Percentiles rank a stretch among this genome's conserved stretches.
phyloP scores from a whole-genome alignment of 2,329 filamentous ascomycete genomes.

The Scytalidium sp. region DNA sequence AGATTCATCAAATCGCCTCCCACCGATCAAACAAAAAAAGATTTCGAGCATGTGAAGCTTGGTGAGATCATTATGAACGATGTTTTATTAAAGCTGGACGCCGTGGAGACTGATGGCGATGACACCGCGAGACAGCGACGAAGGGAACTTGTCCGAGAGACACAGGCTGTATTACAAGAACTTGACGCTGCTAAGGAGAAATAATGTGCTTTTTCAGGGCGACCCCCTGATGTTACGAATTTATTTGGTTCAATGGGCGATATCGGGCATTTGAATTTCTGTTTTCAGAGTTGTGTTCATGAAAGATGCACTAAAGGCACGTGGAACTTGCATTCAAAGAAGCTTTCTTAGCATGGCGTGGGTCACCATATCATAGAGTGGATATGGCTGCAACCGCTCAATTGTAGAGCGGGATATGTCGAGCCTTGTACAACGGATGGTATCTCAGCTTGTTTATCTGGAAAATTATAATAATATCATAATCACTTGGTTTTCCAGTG shows the following conservation, averaged over 20 bases:
- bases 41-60: constrained; percentile 72
- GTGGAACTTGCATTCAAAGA: background rate
- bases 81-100: constrained; percentile 73
- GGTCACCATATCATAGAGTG: background rate
- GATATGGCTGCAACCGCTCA: background rate
- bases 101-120: constrained; percentile 70
- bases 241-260: background rate
- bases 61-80: constrained; percentile 75
- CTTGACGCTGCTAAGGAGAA: constrained; percentile 45
- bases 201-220: background rate
- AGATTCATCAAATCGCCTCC: constrained; percentile 63
- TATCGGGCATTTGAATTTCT: background rate
- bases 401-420: background rate
- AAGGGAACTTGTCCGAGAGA: constrained; percentile 70
- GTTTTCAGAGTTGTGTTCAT: background rate
- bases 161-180: constrained; percentile 63
- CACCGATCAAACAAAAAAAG: constrained; percentile 60
- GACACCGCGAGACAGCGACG: constrained; percentile 59
- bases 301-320: background rate
- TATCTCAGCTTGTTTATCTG: background rate
- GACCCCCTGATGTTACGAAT: background rate
- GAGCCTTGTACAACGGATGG: background rate
- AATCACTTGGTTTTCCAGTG: no score
- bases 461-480: no score
- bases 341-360: background rate